Evolutionary conservation across 192 early-diverging fungal genomes (phyloP), one percentile per base, ranked within the genome.

Genomic region (Mycoemilia scoparia): DNA sequence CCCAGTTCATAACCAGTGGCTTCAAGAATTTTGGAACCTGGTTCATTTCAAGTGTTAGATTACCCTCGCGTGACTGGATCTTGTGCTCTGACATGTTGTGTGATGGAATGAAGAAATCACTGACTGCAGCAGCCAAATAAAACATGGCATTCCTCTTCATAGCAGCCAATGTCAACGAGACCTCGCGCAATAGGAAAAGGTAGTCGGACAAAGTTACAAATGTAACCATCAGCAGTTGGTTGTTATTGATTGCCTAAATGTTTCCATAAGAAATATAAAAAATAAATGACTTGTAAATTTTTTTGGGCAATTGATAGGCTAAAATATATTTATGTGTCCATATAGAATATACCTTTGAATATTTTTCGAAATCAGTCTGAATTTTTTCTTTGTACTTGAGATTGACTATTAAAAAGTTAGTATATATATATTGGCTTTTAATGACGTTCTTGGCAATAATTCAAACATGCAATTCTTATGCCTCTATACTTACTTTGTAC

Each of bases 101-200:
- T n/a, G 69, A 53, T 2, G 95, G 95, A 56, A 99, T 87, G 45
- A 91, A 99, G 45, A 99, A 99, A 41, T 99, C 95, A 39, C 79
- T 84, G 29, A 99, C 95, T 7, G 95, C 95, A 2, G 95, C 95
- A 0, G 95, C 95, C 20, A 99, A 60, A 46, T 96, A 99, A 52
- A 81, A 89, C 82, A 99, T 84, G 14, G 77, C 79, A 7, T 62
- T 57, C 3, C 73, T 49, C 5, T 75, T 60, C 36, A 91, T 39
- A 8, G 46, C 48, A 4, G 74, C 64, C 47, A 95, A 57, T 24
- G 76, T 57, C 21, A 64, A 50, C 1, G 87, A 76, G 10, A 78
- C 70, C 21, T 70, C 66, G 5, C 82, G 73, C 13, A 99, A 67
- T 20, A 85, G 52, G 46, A 93, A 96, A 25, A 99, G 55, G 44